These are phyloP conservation scores for Tetracentron sinense DNA, from an alignment of 164 flowering plant genomes.

Conservation along the genomic window DNA sequence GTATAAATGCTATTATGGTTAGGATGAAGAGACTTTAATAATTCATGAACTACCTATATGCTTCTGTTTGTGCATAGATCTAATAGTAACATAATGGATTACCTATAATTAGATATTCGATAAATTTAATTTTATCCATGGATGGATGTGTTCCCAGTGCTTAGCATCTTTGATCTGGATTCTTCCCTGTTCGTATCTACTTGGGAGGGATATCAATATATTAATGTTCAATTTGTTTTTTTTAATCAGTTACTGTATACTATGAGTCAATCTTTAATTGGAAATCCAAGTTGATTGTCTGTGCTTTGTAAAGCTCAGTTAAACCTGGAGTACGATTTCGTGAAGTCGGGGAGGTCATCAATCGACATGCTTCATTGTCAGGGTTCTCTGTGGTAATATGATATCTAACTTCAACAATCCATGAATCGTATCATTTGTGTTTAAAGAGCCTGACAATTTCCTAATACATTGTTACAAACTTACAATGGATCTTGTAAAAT, in stretches of 20 bases:
- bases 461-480: background rate
- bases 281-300: background rate
- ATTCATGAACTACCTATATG: background rate
- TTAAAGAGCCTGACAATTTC: background rate
- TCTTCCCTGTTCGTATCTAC: background rate
- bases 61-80: background rate
- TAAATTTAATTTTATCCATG: too few relatives aligned
- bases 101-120: too few relatives aligned
- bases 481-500: constrained; percentile 14
- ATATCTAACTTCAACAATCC: background rate
- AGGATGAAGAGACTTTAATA: background rate
- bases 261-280: background rate
- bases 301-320: constrained; percentile 34
- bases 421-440: background rate
- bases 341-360: constrained; percentile 92
- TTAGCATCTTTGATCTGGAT: background rate
- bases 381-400: constrained; percentile 92
- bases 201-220: background rate
- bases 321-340: constrained; percentile 96
- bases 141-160: background rate
- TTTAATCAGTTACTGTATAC: background rate
- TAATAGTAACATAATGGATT: background rate
- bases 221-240: background rate
- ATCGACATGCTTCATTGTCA: constrained; percentile 89
- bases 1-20: too few relatives aligned